Base-by-base conservation (phyloP, 1,284 basidiomycete genomes). In the Trametes polyzona region DNA sequence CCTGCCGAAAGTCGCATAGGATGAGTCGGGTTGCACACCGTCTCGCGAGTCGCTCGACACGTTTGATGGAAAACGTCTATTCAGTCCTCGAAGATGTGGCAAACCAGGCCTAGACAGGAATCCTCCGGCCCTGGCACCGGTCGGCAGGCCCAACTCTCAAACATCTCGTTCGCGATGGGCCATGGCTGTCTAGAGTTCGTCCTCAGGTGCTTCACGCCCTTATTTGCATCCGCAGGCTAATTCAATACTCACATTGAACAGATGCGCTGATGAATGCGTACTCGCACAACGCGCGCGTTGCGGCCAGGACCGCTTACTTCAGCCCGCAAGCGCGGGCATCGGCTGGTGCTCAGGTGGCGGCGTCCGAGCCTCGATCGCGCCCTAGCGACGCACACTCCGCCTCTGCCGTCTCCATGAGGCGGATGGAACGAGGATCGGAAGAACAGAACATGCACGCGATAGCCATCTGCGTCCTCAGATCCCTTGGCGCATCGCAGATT, bases 331-430 rank as follows among this genome's bases (percentile, higher is more conserved):
- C 47, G n/a, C 47, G 47, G 47, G 12, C 36, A 27, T 48, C 47
- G 47, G 47, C 36, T 48, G 47, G 36, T 23, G 32, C 44, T 12
- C 16, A 14, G 16, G 30, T 47, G 19, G 19, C 44, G 19, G 36
- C 44, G 30, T 33, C 44, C 30, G 47, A 23, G 47, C 26, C 47
- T 48, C 24, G 47, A 48, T 33, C 47, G 47, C 33, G 3, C n/a
- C 47, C 26, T 48, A 39, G 33, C 47, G 47, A 48, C 47, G 46
- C 35, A 24, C 47, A 23, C 19, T 33, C 21, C 17, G 42, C 44
- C n/a, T 19, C 26, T 32, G 35, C 26, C 24, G 47, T 48, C 23
- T 48, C 47, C 47, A 48, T 27, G 47, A 39, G 47, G 47, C 33
- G 36, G 26, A 36, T 27, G 36, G 36, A 19, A 39, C 47, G 35